Conservation (phyloP, 2,329 filamentous ascomycete genomes). For the Raffaelea albimanens region DNA sequence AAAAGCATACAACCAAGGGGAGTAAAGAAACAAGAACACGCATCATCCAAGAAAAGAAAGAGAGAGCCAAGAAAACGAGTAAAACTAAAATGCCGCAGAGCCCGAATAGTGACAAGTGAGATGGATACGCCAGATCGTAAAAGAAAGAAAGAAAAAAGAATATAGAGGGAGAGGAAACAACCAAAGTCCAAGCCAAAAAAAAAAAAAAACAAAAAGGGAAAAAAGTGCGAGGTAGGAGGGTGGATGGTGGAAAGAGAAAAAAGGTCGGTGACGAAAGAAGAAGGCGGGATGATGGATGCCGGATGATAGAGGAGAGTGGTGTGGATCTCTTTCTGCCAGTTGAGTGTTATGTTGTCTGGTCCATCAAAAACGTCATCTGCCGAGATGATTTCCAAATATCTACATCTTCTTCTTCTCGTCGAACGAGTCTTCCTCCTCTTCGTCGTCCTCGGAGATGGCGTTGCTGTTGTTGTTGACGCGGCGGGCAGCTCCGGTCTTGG, state of each 20-base stretch:
- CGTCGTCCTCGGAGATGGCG: no score
- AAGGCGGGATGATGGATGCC: no score
- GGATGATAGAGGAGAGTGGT: no score
- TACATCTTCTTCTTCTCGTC: background rate
- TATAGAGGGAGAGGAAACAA: no score
- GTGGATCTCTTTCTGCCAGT: no score
- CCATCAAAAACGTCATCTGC: no score
- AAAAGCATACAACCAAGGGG: background rate
- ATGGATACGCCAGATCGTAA: background rate
- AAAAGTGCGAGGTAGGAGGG: background rate
- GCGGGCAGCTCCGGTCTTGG: constrained; percentile 8
- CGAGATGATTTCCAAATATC: no score
- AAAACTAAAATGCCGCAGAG: background rate
- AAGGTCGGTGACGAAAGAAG: no score
- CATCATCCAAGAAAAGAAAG: background rate
- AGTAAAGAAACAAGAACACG: background rate
- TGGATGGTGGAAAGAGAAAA: background rate
- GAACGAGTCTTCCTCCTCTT: background rate
- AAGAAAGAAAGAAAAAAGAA: background rate
- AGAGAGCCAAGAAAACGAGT: background rate
- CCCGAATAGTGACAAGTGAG: background rate
- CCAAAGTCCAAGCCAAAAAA: background rate
- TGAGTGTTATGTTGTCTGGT: no score
- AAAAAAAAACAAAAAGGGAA: background rate
- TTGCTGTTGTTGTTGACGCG: no score